Percentiles rank a stretch among this genome's conserved stretches.
Evolutionary conservation across 345 rosid genomes (phyloP).

Genomic region (Raphanus sativus): DNA sequence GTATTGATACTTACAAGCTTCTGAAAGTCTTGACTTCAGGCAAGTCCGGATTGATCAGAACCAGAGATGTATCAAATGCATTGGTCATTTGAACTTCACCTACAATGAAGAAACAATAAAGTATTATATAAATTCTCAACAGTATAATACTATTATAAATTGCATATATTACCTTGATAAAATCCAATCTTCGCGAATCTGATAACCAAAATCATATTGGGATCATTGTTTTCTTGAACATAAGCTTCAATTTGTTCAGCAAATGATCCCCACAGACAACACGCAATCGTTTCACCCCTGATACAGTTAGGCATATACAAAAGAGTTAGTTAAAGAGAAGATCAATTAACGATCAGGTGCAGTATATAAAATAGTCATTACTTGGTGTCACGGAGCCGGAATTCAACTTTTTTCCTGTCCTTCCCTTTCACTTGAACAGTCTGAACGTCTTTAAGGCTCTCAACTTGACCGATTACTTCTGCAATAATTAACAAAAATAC

Average conservation of each 20-base stretch:
- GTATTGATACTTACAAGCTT: too few species aligned
- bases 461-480: not conserved
- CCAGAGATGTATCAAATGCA: not conserved
- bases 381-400: not conserved
- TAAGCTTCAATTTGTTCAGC: too few species aligned
- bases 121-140: too few species aligned
- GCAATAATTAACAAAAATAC: not conserved
- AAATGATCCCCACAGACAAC: too few species aligned
- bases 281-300: not conserved
- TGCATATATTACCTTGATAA: too few species aligned
- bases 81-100: not conserved
- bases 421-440: not conserved
- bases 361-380: too few species aligned
- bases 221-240: too few species aligned
- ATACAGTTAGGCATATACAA: not conserved
- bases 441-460: not conserved
- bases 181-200: too few species aligned
- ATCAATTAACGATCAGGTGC: not conserved
- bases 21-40: too few species aligned
- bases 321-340: too few species aligned
- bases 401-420: not conserved
- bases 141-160: too few species aligned
- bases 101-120: not conserved
- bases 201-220: too few species aligned
- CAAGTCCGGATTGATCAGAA: not conserved